Percentiles rank a stretch among this genome's conserved stretches.
phyloP scores from a whole-genome alignment of 768 basidiomycete genomes.

The Serpula lacrymans region DNA sequence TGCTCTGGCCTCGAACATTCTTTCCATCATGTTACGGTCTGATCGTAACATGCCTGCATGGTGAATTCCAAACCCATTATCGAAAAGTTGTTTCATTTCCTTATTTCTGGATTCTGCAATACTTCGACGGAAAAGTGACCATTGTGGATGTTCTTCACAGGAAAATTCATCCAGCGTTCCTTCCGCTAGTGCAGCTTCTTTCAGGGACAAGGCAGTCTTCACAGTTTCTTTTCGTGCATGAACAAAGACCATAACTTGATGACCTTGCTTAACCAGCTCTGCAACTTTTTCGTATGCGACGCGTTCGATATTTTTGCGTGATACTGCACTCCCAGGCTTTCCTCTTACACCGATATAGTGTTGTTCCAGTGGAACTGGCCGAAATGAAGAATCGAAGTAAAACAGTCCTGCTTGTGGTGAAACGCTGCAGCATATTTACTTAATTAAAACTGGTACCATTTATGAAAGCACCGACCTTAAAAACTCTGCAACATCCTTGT shows the following conservation, averaged over 20 bases:
- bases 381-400: slow-evolving; percentile 96
- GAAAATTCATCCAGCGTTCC: slow-evolving; percentile 75
- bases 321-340: slow-evolving; percentile 68
- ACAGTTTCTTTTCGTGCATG: slow-evolving; percentile 98
- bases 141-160: slow-evolving; percentile 79
- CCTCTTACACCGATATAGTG: slow-evolving; percentile 94
- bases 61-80: slow-evolving; percentile 92
- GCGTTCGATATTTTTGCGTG: slow-evolving; percentile 82
- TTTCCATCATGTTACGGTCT: slow-evolving; percentile 94
- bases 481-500: slow-evolving; percentile 94
- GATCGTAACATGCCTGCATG: slow-evolving; percentile 97
- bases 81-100: slow-evolving; percentile 95
- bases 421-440: slow-evolving; percentile 51
- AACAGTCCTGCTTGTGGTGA: slow-evolving; percentile 85
- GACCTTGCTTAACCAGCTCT: slow-evolving; percentile 83
- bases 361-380: slow-evolving; percentile 95
- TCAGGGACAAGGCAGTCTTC: slow-evolving; percentile 78
- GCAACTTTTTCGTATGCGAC: slow-evolving; percentile 91
- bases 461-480: slow-evolving; percentile 55
- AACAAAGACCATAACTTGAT: slow-evolving; percentile 99
- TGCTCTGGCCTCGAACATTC: slow-evolving; percentile 83
- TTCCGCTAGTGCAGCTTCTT: slow-evolving; percentile 71
- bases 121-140: slow-evolving; percentile 67
- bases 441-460: neutral
- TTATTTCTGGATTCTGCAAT: slow-evolving; percentile 85